These are phyloP conservation scores for Daucus carota DNA, from an alignment of 129 eudicot genomes.

Conservation along the genomic window DH1_v3.0 NC_030385.2:14126001-14126500, in stretches of 20 bases:
- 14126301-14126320: conserved; percentile 79
- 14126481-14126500: neutral
- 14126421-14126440: neutral
- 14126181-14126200: conserved; percentile 67
- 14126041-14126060: conserved; percentile 97
- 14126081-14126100: neutral
- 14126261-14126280: conserved; percentile 71
- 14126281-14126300: conserved; percentile 87
- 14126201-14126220: conserved; percentile 91
- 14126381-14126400: conserved; percentile 5
- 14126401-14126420: neutral
- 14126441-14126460: neutral
- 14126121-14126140: neutral
- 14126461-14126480: neutral
- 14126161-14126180: neutral
- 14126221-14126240: conserved; percentile 96
- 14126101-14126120: neutral
- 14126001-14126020: conserved; percentile 93
- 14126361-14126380: conserved; percentile 29
- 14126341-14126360: conserved; percentile 12
- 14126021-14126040: conserved; percentile 83
- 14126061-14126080: conserved; percentile 39
- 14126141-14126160: neutral
- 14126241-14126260: conserved; percentile 80
- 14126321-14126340: neutral